A percentile compares a stretch with the other conserved stretches of the same genome.
Evolutionary conservation across 768 basidiomycete genomes (phyloP).

Genomic region (Naganishia vaughanmartiniae): DNA sequence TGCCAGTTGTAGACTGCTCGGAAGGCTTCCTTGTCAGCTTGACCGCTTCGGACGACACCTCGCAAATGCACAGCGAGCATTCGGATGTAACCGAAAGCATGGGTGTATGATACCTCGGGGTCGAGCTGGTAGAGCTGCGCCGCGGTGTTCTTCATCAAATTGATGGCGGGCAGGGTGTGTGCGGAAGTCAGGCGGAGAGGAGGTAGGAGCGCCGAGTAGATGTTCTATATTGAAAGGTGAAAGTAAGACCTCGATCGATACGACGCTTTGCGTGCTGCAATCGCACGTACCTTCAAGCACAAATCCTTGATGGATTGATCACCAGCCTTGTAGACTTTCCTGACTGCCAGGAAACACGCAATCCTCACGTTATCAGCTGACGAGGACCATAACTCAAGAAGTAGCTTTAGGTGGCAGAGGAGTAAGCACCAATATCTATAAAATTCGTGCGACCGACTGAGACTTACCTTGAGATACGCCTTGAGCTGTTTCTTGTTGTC

Average conservation of each 20-base stretch:
- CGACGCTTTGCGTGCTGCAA: background rate
- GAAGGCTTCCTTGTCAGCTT: constrained; percentile 69
- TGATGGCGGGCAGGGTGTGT: constrained; percentile 85
- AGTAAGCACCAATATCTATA: constrained; percentile 2
- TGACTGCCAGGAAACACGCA: constrained; percentile 77
- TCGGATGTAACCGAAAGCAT: constrained; percentile 92
- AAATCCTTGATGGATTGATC: constrained; percentile 79
- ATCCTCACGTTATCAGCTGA: constrained; percentile 78
- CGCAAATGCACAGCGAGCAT: constrained; percentile 89
- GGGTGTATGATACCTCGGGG: constrained; percentile 64
- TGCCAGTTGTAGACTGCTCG: constrained; percentile 99
- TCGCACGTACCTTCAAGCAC: constrained; percentile 70
- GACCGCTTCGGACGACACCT: constrained; percentile 40
- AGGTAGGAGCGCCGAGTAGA: constrained; percentile 82
- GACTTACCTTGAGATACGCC: constrained; percentile 73
- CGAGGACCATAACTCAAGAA: constrained; percentile 78
- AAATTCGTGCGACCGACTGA: background rate
- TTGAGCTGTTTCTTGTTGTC: constrained; percentile 80
- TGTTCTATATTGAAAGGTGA: constrained; percentile 59
- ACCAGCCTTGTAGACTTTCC: constrained; percentile 70
- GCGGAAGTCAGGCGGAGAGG: constrained; percentile 76
- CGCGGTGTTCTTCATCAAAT: constrained; percentile 96
- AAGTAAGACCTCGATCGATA: background rate
- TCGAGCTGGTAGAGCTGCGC: constrained; percentile 83
- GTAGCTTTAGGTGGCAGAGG: constrained; percentile 60